Conservation (phyloP, 495 filamentous ascomycete species). For the Tuber microsphaerosporum region DNA sequence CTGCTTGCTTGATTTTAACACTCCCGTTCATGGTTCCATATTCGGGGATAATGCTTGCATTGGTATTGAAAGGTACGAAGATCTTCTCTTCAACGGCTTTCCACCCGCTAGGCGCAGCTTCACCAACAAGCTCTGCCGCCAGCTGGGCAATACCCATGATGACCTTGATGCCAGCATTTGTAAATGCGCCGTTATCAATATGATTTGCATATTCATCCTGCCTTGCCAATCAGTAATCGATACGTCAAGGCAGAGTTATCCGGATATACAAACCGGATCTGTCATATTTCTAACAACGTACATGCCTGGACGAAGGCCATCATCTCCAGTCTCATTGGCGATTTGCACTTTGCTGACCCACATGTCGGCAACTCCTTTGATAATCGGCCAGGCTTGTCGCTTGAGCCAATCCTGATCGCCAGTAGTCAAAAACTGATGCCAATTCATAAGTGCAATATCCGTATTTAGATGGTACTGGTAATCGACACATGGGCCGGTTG, state of each 20-base stretch:
- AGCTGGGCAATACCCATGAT: conserved; percentile 53
- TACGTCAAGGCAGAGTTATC: neutral
- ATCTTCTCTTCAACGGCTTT: conserved; percentile 51
- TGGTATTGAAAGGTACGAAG: conserved; percentile 46
- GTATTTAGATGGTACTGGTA: conserved; percentile 64
- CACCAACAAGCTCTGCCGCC: conserved; percentile 53
- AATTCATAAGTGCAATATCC: conserved; percentile 58
- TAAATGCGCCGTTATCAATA: conserved; percentile 64
- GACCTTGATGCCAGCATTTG: conserved; percentile 59
- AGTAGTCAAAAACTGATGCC: conserved; percentile 49
- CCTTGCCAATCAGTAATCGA: conserved; percentile 13
- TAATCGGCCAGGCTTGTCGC: conserved; percentile 47
- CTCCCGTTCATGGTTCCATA: conserved; percentile 55
- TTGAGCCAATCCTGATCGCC: conserved; percentile 49
- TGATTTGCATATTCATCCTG: conserved; percentile 69
- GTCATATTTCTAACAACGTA: conserved; percentile 62
- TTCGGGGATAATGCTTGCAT: conserved; percentile 62
- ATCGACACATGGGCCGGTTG: conserved; percentile 54
- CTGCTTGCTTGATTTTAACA: conserved; percentile 55
- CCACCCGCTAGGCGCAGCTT: conserved; percentile 51
- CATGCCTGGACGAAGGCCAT: conserved; percentile 37
- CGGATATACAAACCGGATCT: conserved; percentile 52
- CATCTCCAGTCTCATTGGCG: conserved; percentile 45
- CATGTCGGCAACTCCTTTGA: conserved; percentile 48
- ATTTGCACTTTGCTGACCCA: conserved; percentile 45